phyloP scores from a whole-genome alignment of 106 monocot genomes.

The Chionographis japonica region DNA sequence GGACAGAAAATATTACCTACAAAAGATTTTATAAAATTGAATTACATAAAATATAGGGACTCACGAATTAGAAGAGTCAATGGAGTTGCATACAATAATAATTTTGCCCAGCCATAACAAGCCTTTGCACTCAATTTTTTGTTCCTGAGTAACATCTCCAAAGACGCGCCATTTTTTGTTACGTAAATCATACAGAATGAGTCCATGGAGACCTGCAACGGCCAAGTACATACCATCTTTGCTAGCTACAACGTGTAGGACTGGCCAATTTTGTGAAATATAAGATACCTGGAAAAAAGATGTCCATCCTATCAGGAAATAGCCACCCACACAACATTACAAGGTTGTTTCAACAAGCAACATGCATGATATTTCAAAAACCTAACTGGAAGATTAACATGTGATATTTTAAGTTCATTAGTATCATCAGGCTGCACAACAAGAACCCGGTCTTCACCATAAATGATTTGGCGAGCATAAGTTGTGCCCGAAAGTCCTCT shows the following conservation, averaged over 20 bases:
- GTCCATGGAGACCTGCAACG: conserved; percentile 86
- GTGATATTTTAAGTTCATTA: conserved; percentile 87
- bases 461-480: conserved; percentile 82
- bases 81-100: conserved; percentile 88
- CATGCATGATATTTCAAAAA: conserved; percentile 21
- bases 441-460: conserved; percentile 93
- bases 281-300: conserved; percentile 75
- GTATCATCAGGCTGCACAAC: conserved; percentile 84
- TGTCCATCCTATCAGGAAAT: conserved; percentile 5
- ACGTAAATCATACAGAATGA: conserved; percentile 85
- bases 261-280: conserved; percentile 98
- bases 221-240: conserved; percentile 94
- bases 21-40: not conserved
- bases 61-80: conserved; percentile 80
- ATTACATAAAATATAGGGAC: conserved; percentile 16
- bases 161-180: conserved; percentile 94
- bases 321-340: not conserved
- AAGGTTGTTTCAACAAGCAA: conserved; percentile 3
- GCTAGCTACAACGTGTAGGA: conserved; percentile 88
- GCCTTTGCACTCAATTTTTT: conserved; percentile 94
- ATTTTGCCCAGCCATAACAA: conserved; percentile 96
- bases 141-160: conserved; percentile 98
- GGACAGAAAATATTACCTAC: not conserved
- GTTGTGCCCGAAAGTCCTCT: conserved; percentile 93
- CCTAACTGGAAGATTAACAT: conserved; percentile 94